A percentile compares a stretch with the other conserved stretches of the same genome.
These are phyloP conservation scores for Phoma herbarum DNA, from an alignment of 2,329 filamentous ascomycete genomes.

Conservation along the genomic window DNA sequence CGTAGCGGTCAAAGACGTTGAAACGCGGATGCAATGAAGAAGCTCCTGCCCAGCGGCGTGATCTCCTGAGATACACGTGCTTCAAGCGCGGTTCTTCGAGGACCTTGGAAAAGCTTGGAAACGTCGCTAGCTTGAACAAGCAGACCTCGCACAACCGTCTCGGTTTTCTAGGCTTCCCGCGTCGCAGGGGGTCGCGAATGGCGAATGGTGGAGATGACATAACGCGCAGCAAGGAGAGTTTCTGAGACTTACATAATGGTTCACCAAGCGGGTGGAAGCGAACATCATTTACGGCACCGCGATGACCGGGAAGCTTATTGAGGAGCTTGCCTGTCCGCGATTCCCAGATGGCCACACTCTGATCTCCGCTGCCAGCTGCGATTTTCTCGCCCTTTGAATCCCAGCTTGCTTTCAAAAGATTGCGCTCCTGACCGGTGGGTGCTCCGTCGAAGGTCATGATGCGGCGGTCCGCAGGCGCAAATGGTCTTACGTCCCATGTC, in stretches of 20 bases:
- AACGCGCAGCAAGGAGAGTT: conserved; percentile 1
- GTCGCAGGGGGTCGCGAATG: background rate
- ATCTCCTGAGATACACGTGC: conserved; percentile 7
- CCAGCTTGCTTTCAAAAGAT: conserved; percentile 90
- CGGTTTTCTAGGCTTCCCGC: background rate
- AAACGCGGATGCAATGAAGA: conserved; percentile 21
- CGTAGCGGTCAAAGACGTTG: conserved; percentile 22
- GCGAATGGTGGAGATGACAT: background rate
- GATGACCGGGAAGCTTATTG: conserved; percentile 95
- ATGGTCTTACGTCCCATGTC: conserved; percentile 96
- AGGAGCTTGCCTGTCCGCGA: conserved; percentile 85
- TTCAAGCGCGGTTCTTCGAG: background rate
- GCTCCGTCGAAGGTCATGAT: conserved; percentile 94
- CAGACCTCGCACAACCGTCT: background rate
- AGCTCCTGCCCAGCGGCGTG: conserved; percentile 7
- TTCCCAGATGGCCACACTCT: conserved; percentile 92
- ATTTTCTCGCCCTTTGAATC: conserved; percentile 85
- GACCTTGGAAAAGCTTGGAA: conserved; percentile 1
- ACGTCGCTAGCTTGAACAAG: background rate
- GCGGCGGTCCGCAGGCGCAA: conserved; percentile 86
- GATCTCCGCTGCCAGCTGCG: conserved; percentile 87
- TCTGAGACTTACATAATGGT: conserved; percentile 77
- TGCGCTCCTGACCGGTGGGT: conserved; percentile 86
- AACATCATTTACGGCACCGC: conserved; percentile 93
- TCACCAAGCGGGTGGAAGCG: conserved; percentile 87